Conservation (phyloP, 129 eudicot species). For the Artemisia tridentata region DNA sequence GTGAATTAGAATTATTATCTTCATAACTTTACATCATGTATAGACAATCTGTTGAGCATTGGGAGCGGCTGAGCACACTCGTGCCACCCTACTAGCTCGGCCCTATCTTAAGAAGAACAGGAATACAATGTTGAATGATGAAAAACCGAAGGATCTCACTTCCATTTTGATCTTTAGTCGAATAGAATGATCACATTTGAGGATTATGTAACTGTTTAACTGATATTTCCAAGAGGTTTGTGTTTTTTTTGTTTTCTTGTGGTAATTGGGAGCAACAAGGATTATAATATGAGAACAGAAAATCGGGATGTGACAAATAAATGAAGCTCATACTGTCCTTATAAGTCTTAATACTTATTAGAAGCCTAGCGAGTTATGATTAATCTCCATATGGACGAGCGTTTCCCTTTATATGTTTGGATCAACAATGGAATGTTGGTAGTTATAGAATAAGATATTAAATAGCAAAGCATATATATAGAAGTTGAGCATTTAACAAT, state of each 20-base stretch:
- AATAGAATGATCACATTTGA: slow-evolving; percentile 5
- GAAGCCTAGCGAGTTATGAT: too few relatives aligned
- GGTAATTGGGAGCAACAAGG: background rate
- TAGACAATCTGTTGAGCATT: too few relatives aligned
- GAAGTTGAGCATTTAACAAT: too few relatives aligned
- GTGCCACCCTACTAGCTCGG: too few relatives aligned
- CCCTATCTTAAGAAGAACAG: background rate
- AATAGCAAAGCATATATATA: too few relatives aligned
- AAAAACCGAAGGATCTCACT: too few relatives aligned
- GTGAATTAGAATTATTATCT: too few relatives aligned
- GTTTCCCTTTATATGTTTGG: background rate
- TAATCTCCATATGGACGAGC: background rate
- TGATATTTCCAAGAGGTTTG: slow-evolving; percentile 3
- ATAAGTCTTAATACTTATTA: background rate
- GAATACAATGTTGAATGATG: background rate
- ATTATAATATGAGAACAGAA: background rate
- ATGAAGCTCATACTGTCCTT: background rate
- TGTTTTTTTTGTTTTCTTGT: background rate
- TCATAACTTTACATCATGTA: too few relatives aligned
- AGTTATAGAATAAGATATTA: too few relatives aligned
- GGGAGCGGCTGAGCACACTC: too few relatives aligned
- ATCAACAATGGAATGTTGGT: too few relatives aligned
- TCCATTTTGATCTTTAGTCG: too few relatives aligned
- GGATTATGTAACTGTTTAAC: slow-evolving; percentile 3
- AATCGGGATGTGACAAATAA: background rate